These are phyloP conservation scores for Gentiana straminea DNA, from an alignment of 257 asterid species.

Conservation along the genomic window DNA sequence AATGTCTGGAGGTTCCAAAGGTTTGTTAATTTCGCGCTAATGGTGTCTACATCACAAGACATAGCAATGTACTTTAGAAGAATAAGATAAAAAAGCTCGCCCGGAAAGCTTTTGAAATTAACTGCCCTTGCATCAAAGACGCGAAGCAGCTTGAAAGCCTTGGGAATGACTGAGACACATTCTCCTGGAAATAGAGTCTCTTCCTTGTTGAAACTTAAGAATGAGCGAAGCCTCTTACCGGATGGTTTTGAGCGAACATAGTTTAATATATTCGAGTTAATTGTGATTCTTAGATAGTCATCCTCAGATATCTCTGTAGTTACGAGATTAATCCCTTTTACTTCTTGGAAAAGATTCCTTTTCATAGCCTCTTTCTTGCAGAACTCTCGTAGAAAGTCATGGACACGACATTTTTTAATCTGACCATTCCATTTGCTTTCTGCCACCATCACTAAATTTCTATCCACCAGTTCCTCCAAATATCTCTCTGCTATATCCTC, in stretches of 20 bases:
- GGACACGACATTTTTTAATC: slow-evolving; percentile 6
- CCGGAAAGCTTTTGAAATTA: slow-evolving; percentile 16
- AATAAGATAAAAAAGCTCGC: slow-evolving; percentile 11
- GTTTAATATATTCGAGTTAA: slow-evolving; percentile 4
- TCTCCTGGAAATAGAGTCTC: slow-evolving; percentile 1
- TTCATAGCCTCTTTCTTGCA: neutral
- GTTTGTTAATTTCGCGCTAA: neutral
- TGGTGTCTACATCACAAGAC: neutral
- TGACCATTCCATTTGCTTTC: neutral
- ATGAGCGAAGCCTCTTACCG: slow-evolving; percentile 11
- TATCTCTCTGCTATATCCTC: slow-evolving; percentile 1
- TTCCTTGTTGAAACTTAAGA: slow-evolving; percentile 7
- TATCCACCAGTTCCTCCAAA: neutral
- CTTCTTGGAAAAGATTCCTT: neutral
- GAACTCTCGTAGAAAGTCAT: slow-evolving; percentile 3
- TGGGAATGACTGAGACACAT: neutral
- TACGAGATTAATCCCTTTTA: slow-evolving; percentile 2
- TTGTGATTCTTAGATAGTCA: slow-evolving; percentile 9
- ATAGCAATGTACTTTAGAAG: slow-evolving; percentile 36
- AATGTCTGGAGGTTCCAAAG: slow-evolving; percentile 9
- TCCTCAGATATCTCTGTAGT: neutral
- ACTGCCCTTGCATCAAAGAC: slow-evolving; percentile 9
- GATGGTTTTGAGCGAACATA: slow-evolving; percentile 4
- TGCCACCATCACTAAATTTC: slow-evolving; percentile 4
- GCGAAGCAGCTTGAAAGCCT: slow-evolving; percentile 7